These are phyloP conservation scores for Chaetomidium leptoderma DNA, from an alignment of 495 filamentous ascomycete species.

Conservation along the genomic window DNA sequence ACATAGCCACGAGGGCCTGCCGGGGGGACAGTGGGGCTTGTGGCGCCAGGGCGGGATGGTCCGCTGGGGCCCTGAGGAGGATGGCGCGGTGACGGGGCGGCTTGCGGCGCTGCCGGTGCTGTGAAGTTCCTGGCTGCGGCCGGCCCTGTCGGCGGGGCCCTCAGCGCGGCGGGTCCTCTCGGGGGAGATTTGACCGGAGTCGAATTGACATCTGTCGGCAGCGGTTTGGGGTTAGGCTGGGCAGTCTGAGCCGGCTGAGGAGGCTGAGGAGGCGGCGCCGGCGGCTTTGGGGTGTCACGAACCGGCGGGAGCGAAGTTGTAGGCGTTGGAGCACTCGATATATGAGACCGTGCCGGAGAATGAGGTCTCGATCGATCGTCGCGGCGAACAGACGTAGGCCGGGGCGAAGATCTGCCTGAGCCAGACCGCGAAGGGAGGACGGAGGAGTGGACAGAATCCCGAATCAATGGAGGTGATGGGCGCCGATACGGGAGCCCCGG, in stretches of 20 bases:
- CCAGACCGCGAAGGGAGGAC: conserved; percentile 42
- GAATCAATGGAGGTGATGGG: conserved; percentile 37
- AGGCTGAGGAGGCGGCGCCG: conserved; percentile 21
- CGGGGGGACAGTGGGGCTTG: conserved; percentile 39
- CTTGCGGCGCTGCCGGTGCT: conserved; percentile 32
- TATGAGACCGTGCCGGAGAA: conserved; percentile 34
- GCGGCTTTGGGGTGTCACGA: conserved; percentile 30
- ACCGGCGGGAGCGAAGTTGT: conserved; percentile 25
- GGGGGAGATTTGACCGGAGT: conserved; percentile 39
- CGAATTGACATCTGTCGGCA: conserved; percentile 26
- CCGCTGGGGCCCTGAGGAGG: conserved; percentile 29
- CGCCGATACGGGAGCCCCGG: conserved; percentile 35
- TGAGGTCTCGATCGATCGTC: conserved; percentile 42
- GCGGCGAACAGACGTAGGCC: conserved; percentile 38
- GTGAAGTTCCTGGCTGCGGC: conserved; percentile 38
- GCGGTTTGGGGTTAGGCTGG: conserved; percentile 14
- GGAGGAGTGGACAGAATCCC: conserved; percentile 43
- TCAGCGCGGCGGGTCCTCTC: conserved; percentile 44
- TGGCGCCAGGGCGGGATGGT: conserved; percentile 33
- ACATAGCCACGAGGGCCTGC: conserved; percentile 48
- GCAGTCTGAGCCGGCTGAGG: conserved; percentile 2
- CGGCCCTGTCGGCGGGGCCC: conserved; percentile 45
- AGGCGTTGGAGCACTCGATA: conserved; percentile 23
- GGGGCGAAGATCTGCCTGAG: conserved; percentile 43
- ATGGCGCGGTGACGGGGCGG: conserved; percentile 30